Evolutionary conservation across 2,329 filamentous ascomycete species (phyloP).

Genomic region (Cercospora sp.): DNA sequence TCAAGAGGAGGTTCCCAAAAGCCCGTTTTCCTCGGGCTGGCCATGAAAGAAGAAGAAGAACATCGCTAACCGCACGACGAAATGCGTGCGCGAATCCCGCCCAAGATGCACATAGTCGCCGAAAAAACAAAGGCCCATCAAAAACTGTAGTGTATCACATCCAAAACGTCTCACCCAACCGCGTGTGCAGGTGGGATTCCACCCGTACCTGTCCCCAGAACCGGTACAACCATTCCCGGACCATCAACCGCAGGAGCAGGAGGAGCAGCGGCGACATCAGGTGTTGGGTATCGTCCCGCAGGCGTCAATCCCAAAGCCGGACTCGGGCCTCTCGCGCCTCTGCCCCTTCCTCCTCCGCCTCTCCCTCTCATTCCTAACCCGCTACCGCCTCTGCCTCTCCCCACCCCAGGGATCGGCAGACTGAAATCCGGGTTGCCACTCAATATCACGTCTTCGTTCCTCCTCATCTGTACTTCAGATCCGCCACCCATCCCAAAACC

Average conservation of each 20-base stretch:
- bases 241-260: not conserved
- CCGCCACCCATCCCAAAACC: constrained; percentile 16
- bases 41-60: not conserved
- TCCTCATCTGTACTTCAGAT: constrained; percentile 31
- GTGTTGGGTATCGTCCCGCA: constrained; percentile 37
- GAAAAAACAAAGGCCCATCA: not conserved
- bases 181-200: not conserved
- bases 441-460: constrained; percentile 69
- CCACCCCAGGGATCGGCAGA: constrained; percentile 55
- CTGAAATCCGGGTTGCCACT: constrained; percentile 84
- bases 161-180: not conserved
- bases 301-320: constrained; percentile 33
- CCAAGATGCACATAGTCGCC: not conserved
- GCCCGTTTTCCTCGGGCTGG: not conserved
- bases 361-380: constrained; percentile 38
- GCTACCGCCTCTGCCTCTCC: constrained; percentile 24
- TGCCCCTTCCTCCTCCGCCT: constrained; percentile 18
- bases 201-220: not conserved
- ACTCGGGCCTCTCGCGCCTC: constrained; percentile 7
- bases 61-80: not conserved
- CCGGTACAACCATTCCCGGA: not conserved
- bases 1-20: not conserved
- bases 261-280: constrained; percentile 11
- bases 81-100: not conserved
- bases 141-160: not conserved